Percentiles rank a stretch among this genome's conserved stretches.
Evolutionary conservation across 805 yeast species (phyloP).

Genomic region (Zygoascus flipseniorum): DNA sequence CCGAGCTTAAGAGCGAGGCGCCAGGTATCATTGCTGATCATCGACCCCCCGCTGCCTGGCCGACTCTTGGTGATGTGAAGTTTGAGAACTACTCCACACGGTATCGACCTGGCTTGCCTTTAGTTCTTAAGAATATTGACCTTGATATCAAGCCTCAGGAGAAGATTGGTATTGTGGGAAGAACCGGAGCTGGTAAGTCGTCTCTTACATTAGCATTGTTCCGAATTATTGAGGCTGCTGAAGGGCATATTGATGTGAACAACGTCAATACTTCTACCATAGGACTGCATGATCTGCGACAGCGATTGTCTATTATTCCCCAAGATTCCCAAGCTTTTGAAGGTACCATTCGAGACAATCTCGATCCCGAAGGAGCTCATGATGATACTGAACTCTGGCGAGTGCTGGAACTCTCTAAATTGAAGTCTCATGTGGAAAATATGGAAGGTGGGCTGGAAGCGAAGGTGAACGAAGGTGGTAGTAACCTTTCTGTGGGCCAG

Average conservation of each 20-base stretch:
- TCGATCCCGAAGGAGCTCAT: slow-evolving; percentile 69
- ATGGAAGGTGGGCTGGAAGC: slow-evolving; percentile 53
- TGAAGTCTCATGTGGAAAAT: slow-evolving; percentile 50
- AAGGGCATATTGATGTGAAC: slow-evolving; percentile 68
- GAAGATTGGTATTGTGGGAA: slow-evolving; percentile 91
- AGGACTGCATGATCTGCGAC: slow-evolving; percentile 73
- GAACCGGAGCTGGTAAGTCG: slow-evolving; percentile 96
- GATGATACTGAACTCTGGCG: slow-evolving; percentile 78
- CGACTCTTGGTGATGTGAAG: slow-evolving; percentile 54
- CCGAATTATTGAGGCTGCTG: slow-evolving; percentile 71
- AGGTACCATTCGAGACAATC: slow-evolving; percentile 75
- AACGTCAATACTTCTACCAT: slow-evolving; percentile 53
- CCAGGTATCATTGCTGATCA: slow-evolving; percentile 53
- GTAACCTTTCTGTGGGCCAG: slow-evolving; percentile 85
- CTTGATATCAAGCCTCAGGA: slow-evolving; percentile 63
- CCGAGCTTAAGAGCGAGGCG: slow-evolving; percentile 77
- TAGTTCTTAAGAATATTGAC: slow-evolving; percentile 62
- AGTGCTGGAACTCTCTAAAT: slow-evolving; percentile 68
- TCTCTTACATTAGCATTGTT: slow-evolving; percentile 77
- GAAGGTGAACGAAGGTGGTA: slow-evolving; percentile 63
- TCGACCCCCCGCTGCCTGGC: slow-evolving; percentile 72
- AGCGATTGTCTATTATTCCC: slow-evolving; percentile 75
- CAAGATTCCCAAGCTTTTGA: slow-evolving; percentile 91
- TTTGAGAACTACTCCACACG: slow-evolving; percentile 73
- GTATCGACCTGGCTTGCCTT: slow-evolving; percentile 73